phyloP scores from a whole-genome alignment of 768 basidiomycete genomes.

The Lactarius psammicola region DNA sequence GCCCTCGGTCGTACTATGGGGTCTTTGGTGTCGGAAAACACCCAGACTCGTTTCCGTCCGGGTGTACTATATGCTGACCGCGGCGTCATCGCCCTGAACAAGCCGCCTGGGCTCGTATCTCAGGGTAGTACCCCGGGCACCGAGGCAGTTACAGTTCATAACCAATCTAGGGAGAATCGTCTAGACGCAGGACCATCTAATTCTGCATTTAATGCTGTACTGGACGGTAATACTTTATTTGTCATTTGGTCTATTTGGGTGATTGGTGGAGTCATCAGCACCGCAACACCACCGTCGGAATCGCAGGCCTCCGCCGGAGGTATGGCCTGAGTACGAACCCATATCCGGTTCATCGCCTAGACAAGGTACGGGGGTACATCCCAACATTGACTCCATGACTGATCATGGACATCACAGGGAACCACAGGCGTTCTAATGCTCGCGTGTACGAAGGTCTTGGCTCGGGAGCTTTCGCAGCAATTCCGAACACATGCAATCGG shows the following conservation, averaged over 20 bases:
- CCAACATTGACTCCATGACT: neutral
- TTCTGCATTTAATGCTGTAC: conserved; percentile 5
- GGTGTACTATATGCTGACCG: conserved; percentile 25
- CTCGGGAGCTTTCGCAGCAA: conserved; percentile 26
- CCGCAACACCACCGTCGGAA: too few relatives aligned
- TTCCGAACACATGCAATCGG: conserved; percentile 21
- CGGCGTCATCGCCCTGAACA: conserved; percentile 28
- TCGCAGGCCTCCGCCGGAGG: conserved; percentile 16
- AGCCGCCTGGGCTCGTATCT: conserved; percentile 27
- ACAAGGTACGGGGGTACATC: conserved; percentile 24
- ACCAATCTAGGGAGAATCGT: neutral
- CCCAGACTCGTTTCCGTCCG: neutral
- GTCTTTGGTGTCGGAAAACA: neutral
- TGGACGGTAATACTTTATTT: conserved; percentile 8
- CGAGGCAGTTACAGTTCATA: neutral
- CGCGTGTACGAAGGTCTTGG: conserved; percentile 21
- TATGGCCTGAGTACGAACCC: conserved; percentile 10
- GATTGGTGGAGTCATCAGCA: neutral
- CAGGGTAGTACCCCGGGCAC: conserved; percentile 12
- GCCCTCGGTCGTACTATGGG: neutral
- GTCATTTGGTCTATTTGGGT: neutral
- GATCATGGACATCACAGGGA: conserved; percentile 10
- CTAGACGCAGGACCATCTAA: neutral
- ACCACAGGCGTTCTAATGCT: conserved; percentile 27
- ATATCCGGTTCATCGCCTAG: conserved; percentile 29